These are phyloP conservation scores for Ceratocystis alfenasii DNA, from an alignment of 2,329 filamentous ascomycete species.

Conservation along the genomic window DNA sequence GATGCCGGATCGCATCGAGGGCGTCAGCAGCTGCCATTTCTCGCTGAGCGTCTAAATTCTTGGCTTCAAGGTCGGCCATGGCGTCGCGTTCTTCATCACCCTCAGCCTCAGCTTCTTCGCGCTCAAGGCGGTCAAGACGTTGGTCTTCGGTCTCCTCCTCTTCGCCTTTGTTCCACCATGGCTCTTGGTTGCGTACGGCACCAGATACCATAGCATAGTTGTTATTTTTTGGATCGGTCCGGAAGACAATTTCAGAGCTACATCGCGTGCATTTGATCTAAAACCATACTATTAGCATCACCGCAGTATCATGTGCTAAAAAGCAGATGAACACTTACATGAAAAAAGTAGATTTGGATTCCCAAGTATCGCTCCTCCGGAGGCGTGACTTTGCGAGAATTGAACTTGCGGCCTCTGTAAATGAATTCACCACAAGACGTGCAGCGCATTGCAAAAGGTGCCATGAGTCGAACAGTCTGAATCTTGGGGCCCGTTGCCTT, in stretches of 20 bases:
- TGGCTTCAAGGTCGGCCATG: conserved; percentile 90
- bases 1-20: conserved; percentile 81
- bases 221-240: conserved; percentile 88
- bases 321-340: conserved; percentile 35
- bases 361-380: conserved; percentile 77
- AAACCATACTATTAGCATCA: neutral
- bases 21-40: conserved; percentile 97
- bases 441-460: conserved; percentile 34
- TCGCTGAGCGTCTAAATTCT: conserved; percentile 80
- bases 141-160: conserved; percentile 76
- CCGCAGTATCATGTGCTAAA: too few species aligned
- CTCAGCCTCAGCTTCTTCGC: conserved; percentile 53
- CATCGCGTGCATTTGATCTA: conserved; percentile 75
- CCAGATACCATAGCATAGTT: conserved; percentile 74
- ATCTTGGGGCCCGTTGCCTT: conserved; percentile 67
- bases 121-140: conserved; percentile 69
- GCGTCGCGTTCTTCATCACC: conserved; percentile 66
- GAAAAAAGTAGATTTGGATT: conserved; percentile 76
- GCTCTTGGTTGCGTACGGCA: conserved; percentile 86
- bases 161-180: conserved; percentile 57
- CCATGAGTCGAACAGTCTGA: conserved; percentile 80
- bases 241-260: conserved; percentile 77
- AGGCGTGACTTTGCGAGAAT: conserved; percentile 83
- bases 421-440: conserved; percentile 59
- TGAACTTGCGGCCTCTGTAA: conserved; percentile 90